Evolutionary conservation across 345 rosid genomes (phyloP).

Genomic region (Kandelia obovata): DNA sequence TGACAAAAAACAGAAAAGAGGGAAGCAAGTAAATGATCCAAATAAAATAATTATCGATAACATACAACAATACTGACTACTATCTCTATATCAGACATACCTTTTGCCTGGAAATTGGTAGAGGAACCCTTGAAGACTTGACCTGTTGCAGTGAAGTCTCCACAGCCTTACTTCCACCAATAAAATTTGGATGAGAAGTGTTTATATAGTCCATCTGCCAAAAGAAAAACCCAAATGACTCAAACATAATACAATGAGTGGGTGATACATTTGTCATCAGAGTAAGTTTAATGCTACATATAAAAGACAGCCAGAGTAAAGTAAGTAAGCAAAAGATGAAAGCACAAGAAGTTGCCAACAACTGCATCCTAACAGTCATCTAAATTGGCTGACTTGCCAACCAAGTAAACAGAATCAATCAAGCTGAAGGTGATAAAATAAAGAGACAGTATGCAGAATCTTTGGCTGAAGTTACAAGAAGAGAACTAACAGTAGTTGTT

Average conservation of each 20-base stretch:
- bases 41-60: neutral
- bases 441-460: neutral
- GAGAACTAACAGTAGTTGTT: no score
- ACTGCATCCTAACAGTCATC: neutral
- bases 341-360: neutral
- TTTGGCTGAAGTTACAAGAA: no score
- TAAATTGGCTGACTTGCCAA: neutral
- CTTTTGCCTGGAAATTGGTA: conserved; percentile 60
- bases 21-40: conserved; percentile 11
- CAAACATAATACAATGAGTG: neutral
- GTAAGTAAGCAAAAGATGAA: neutral
- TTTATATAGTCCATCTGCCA: conserved; percentile 92
- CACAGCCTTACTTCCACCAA: conserved; percentile 92
- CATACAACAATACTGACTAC: conserved; percentile 6
- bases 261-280: no score
- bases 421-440: neutral
- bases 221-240: neutral
- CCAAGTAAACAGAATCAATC: neutral
- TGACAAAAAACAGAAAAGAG: neutral
- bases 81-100: conserved; percentile 28
- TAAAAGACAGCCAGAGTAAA: neutral
- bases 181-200: conserved; percentile 88
- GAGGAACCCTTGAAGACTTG: conserved; percentile 56
- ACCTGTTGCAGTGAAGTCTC: conserved; percentile 70
- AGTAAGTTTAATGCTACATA: neutral